These are phyloP conservation scores for Blastomyces emzantsi DNA, from an alignment of 2,329 filamentous ascomycete genomes.

Conservation along the genomic window DNA sequence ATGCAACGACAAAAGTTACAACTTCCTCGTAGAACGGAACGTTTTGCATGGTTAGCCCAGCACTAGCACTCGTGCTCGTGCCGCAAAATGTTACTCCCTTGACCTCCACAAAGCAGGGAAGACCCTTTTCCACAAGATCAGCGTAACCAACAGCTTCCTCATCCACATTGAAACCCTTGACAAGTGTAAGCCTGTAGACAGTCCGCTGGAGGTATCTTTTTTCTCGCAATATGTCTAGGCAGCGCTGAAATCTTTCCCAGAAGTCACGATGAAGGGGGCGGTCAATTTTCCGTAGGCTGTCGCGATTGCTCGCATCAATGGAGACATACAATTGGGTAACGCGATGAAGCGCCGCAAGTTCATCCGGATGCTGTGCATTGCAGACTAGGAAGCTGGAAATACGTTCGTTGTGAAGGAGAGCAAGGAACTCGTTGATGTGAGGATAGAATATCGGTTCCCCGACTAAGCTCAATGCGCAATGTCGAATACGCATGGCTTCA, in stretches of 20 bases:
- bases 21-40: slow-evolving; percentile 95
- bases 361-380: slow-evolving; percentile 92
- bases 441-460: slow-evolving; percentile 99
- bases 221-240: slow-evolving; percentile 78
- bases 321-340: slow-evolving; percentile 96
- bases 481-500: slow-evolving; percentile 85
- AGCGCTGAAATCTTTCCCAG: slow-evolving; percentile 90
- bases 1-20: slow-evolving; percentile 65
- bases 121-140: slow-evolving; percentile 70
- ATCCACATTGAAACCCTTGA: slow-evolving; percentile 97
- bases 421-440: slow-evolving; percentile 86
- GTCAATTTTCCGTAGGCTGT: slow-evolving; percentile 80
- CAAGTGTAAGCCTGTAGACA: slow-evolving; percentile 87
- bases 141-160: slow-evolving; percentile 89
- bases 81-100: slow-evolving; percentile 98
- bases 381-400: slow-evolving; percentile 95
- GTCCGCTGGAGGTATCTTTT: slow-evolving; percentile 80
- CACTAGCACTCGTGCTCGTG: slow-evolving; percentile 71
- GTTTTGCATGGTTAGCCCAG: slow-evolving; percentile 91
- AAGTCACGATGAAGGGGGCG: slow-evolving; percentile 89
- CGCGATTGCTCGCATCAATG: slow-evolving; percentile 87
- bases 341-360: slow-evolving; percentile 69
- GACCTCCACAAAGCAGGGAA: slow-evolving; percentile 89
- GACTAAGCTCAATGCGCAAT: slow-evolving; percentile 86
- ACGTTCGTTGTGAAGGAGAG: slow-evolving; percentile 70